Base-by-base conservation (phyloP, 2,329 filamentous ascomycete species). In the Orbilia quercus region DNA sequence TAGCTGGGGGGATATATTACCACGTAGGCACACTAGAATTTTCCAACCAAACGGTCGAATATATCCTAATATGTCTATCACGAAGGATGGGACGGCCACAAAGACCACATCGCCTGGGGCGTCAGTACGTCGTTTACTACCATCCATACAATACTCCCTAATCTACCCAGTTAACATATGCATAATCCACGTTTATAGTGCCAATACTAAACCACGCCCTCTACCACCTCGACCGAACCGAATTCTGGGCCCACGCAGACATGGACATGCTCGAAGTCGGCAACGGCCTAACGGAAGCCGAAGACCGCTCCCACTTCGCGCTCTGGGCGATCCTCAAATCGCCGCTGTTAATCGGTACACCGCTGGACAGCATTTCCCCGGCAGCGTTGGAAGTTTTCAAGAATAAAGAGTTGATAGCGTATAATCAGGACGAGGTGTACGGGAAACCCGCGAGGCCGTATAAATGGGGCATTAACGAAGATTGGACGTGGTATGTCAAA, bases 401-500 rank as follows among this genome's bases (percentile, higher is more conserved):
- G 53, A 82, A 81, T 60, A 79, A 78, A 55, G 79, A 81, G 9
- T 80, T 81, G n/a, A 79, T 84, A 23, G 80, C 79, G 0, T 83
- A 84, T 75, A 82, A 82, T 67, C 83, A 84, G 72, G 80, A 82
- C 59, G 74, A 80, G n/a, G 77, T 81, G 3, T 80, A 79, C n/a
- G 83, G 82, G 5, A 75, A 80, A 2, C 80, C 80, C 0, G 79
- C 80, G 6, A 78, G 77, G 75, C 80, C 79, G 75, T 83, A 82
- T 76, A 82, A 82, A 63, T 84, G 82, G 82, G 85, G 84, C 0
- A 79, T 81, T 2, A 85, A 85, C 72, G 79, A 81, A 0, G 82
- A 85, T 75, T 83, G 81, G 76, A 84, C 84, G 0, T 86, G 82
- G 73, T 54, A 18, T 20, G 31, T 75, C 70, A 31, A 50, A 77